phyloP scores from a whole-genome alignment of 202 grass and related monocot genomes.

The Panicum virgatum region DNA sequence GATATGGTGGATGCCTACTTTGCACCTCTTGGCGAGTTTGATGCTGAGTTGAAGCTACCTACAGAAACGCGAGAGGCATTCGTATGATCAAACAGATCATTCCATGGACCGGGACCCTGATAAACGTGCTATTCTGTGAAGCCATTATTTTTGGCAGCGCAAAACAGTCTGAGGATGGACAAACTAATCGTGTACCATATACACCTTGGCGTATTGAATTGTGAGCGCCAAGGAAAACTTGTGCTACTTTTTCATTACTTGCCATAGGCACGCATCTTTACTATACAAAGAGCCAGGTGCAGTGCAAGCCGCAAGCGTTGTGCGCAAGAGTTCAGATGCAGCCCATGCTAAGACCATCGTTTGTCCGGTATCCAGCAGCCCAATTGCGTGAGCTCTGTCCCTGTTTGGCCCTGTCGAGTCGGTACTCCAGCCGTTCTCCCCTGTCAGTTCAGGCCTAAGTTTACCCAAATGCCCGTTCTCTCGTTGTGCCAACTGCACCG shows the following conservation, averaged over 20 bases:
- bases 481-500: too few species aligned
- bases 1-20: constrained; percentile 90
- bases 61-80: constrained; percentile 81
- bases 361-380: too few species aligned
- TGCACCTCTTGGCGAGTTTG: constrained; percentile 75
- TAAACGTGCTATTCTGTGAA: constrained; percentile 16
- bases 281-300: background rate
- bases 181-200: constrained; percentile 18
- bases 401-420: too few species aligned
- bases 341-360: too few species aligned
- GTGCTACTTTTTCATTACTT: background rate
- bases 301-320: too few species aligned
- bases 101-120: background rate
- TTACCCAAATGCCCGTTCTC: too few species aligned
- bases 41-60: constrained; percentile 80
- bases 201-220: background rate
- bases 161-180: background rate
- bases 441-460: too few species aligned
- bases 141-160: constrained; percentile 8
- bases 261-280: background rate
- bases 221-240: background rate
- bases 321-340: background rate
- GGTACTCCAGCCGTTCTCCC: too few species aligned
- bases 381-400: too few species aligned
- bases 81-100: constrained; percentile 34